Evolutionary conservation across 805 yeast genomes (phyloP).

Genomic region (Saccharomycopsis sp.): DNA sequence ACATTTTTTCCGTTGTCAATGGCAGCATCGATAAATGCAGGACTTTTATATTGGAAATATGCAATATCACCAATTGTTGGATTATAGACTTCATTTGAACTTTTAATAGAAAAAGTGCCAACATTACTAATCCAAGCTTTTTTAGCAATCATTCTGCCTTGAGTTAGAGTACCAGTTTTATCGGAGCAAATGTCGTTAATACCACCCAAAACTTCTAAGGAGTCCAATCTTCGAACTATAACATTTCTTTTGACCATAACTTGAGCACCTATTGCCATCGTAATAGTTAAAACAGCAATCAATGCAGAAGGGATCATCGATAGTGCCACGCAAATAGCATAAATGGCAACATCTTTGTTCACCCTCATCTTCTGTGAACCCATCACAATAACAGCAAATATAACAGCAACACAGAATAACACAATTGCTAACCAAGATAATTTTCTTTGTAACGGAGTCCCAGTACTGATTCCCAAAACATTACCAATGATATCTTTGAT

Average conservation of each 20-base stretch:
- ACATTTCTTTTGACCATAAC: slow-evolving; percentile 62
- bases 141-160: slow-evolving; percentile 72
- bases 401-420: slow-evolving; percentile 69
- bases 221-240: slow-evolving; percentile 69
- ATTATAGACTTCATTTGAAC: slow-evolving; percentile 54
- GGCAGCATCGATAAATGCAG: slow-evolving; percentile 32
- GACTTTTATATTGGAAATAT: slow-evolving; percentile 25
- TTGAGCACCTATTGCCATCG: slow-evolving; percentile 79
- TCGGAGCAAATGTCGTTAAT: slow-evolving; percentile 77
- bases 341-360: slow-evolving; percentile 75
- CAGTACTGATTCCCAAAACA: slow-evolving; percentile 66
- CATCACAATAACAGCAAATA: slow-evolving; percentile 82
- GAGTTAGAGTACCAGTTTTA: slow-evolving; percentile 77
- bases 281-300: slow-evolving; percentile 75
- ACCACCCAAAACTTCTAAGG: slow-evolving; percentile 73
- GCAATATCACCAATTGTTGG: slow-evolving; percentile 46
- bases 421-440: slow-evolving; percentile 70
- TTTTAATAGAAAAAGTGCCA: slow-evolving; percentile 50
- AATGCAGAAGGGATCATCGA: slow-evolving; percentile 80
- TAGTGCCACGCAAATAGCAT: slow-evolving; percentile 75
- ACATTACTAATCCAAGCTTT: slow-evolving; percentile 60
- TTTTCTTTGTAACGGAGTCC: slow-evolving; percentile 76
- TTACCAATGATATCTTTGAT: slow-evolving; percentile 52
- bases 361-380: slow-evolving; percentile 72
- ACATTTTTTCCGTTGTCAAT: slow-evolving; percentile 29